phyloP scores from a whole-genome alignment of 768 basidiomycete species.

The Psilocybe cyanescens region DNA sequence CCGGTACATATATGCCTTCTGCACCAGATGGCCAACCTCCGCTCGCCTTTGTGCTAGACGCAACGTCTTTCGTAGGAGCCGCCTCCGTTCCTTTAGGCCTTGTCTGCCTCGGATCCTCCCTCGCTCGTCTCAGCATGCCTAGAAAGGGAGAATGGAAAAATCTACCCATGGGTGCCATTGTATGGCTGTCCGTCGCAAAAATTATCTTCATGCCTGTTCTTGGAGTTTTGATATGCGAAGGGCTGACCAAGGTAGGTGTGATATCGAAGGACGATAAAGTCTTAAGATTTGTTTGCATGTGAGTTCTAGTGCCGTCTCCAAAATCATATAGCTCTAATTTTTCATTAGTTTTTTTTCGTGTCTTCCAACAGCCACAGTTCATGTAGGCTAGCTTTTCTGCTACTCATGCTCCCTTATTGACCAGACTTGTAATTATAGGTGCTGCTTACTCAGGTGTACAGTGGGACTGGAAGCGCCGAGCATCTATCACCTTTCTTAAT shows the following conservation, averaged over 20 bases:
- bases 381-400: constrained; percentile 35
- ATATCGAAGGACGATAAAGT: constrained; percentile 58
- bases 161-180: constrained; percentile 55
- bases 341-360: constrained; percentile 56
- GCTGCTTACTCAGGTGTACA: constrained; percentile 66
- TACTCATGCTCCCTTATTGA: background rate
- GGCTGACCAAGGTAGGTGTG: constrained; percentile 48
- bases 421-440: constrained; percentile 40
- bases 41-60: constrained; percentile 62
- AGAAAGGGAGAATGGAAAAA: constrained; percentile 41
- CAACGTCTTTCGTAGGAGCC: constrained; percentile 59
- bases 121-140: constrained; percentile 62
- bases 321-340: background rate
- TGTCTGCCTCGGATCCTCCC: constrained; percentile 62
- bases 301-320: constrained; percentile 24
- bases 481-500: constrained; percentile 66
- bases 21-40: constrained; percentile 74
- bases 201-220: constrained; percentile 62
- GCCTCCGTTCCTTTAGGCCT: constrained; percentile 69
- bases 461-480: constrained; percentile 65
- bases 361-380: constrained; percentile 62
- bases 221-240: constrained; percentile 60
- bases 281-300: constrained; percentile 72
- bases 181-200: constrained; percentile 53
- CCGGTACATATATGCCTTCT: constrained; percentile 43